Conservation (phyloP, 2,329 filamentous ascomycete species). For the Colletotrichum magnum region DNA sequence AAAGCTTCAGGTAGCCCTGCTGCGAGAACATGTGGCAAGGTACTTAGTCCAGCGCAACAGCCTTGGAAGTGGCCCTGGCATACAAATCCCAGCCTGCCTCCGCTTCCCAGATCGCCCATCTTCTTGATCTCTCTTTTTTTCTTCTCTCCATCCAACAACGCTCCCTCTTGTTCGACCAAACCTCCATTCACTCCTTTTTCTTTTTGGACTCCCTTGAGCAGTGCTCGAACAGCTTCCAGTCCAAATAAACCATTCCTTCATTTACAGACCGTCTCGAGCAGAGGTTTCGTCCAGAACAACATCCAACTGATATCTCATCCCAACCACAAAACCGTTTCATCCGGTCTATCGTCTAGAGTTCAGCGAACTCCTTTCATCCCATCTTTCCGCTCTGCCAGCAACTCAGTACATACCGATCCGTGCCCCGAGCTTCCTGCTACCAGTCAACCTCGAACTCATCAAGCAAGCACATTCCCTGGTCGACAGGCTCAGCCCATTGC, state of each 20-base stretch:
- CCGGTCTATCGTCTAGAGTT: conserved; percentile 37
- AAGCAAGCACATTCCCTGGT: conserved; percentile 40
- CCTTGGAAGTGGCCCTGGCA: conserved; percentile 16
- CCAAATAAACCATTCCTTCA: conserved; percentile 35
- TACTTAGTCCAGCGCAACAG: not conserved
- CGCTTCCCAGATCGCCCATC: conserved; percentile 19
- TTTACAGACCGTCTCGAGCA: conserved; percentile 32
- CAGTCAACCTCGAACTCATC: conserved; percentile 27
- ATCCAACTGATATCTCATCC: not conserved
- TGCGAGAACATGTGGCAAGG: not conserved
- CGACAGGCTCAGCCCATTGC: conserved; percentile 24
- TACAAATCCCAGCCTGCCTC: conserved; percentile 39
- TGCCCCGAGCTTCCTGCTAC: conserved; percentile 31
- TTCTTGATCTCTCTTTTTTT: conserved; percentile 13
- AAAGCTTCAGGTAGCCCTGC: conserved; percentile 1
- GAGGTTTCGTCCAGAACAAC: conserved; percentile 21
- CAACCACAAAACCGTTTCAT: conserved; percentile 23
- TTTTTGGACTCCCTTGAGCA: conserved; percentile 34
- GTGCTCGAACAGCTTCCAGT: conserved; percentile 38
- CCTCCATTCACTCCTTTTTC: conserved; percentile 37
- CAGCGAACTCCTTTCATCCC: conserved; percentile 39
- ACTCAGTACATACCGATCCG: conserved; percentile 33
- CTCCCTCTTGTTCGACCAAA: conserved; percentile 40
- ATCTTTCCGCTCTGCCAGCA: conserved; percentile 30
- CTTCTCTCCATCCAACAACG: conserved; percentile 34